These are phyloP conservation scores for Chlamydomonas sp. DNA, from an alignment of 139 green algal genomes.

Conservation along the genomic window DNA sequence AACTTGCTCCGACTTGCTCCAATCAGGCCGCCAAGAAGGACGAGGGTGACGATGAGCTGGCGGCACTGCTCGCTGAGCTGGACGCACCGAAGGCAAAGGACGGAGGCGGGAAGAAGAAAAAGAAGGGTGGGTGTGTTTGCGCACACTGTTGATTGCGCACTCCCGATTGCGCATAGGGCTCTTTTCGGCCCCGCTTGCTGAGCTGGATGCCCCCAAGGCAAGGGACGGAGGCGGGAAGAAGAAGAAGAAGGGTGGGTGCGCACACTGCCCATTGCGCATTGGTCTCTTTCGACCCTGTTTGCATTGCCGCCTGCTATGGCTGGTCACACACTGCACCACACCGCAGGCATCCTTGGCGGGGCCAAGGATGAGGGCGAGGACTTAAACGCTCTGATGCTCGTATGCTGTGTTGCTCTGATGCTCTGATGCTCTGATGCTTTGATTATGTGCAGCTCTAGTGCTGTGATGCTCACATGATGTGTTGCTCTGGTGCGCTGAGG, in stretches of 20 bases:
- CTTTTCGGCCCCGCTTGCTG: constrained; percentile 58
- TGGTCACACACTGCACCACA: no score
- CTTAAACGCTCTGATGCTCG: no score
- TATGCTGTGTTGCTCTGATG: no score
- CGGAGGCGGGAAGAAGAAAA: constrained; percentile 38
- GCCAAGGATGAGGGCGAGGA: no score
- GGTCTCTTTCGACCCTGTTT: constrained; percentile 57
- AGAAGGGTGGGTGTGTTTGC: constrained; percentile 28
- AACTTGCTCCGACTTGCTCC: no score
- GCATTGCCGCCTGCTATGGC: constrained; percentile 65
- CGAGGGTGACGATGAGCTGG: constrained; percentile 58
- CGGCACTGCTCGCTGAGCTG: constrained; percentile 63
- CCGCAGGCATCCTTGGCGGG: no score
- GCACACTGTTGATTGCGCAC: constrained; percentile 27
- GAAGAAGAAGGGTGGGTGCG: constrained; percentile 32
- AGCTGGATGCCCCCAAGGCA: constrained; percentile 52
- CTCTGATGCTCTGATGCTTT: no score
- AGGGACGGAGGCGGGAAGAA: constrained; percentile 31
- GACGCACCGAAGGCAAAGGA: constrained; percentile 37
- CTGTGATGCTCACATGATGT: no score
- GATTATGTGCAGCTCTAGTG: no score
- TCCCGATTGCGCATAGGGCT: no score
- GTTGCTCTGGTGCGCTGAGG: no score
- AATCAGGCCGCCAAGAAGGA: constrained; percentile 17
- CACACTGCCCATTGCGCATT: constrained; percentile 20